Evolutionary conservation across 257 asterid genomes (phyloP).

Genomic region (Gentiana straminea): DNA sequence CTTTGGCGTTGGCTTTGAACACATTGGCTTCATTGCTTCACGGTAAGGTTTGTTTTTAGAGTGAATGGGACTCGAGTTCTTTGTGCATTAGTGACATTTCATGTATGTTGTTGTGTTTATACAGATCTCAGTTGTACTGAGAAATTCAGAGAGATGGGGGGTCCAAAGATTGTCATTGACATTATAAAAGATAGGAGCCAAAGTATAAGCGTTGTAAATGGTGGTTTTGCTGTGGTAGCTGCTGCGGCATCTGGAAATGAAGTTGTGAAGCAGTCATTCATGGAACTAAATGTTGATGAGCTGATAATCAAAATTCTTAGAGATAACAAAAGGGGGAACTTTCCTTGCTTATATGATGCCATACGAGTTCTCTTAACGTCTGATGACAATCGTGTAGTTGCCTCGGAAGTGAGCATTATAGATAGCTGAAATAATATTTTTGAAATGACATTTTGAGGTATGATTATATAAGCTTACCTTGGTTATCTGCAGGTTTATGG

Average conservation of each 20-base stretch:
- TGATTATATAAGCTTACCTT: background rate
- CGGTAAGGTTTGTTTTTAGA: constrained; percentile 30
- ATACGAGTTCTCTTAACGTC: constrained; percentile 65
- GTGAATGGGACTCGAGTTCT: too few relatives aligned
- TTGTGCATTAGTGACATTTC: too few relatives aligned
- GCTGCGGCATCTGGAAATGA: constrained; percentile 92
- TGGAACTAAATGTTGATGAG: constrained; percentile 78
- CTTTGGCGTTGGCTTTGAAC: constrained; percentile 44
- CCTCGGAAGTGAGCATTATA: constrained; percentile 67
- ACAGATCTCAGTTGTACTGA: constrained; percentile 85
- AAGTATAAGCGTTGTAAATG: constrained; percentile 43
- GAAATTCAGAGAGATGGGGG: constrained; percentile 52
- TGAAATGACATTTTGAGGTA: background rate
- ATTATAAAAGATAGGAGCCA: constrained; percentile 40
- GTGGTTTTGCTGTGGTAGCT: constrained; percentile 68
- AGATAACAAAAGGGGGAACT: constrained; percentile 40
- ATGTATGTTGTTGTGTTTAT: constrained; percentile 3
- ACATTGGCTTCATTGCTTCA: constrained; percentile 64
- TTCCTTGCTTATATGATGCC: constrained; percentile 68
- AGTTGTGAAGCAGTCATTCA: constrained; percentile 74
- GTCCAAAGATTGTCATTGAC: constrained; percentile 49
- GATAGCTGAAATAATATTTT: constrained; percentile 4
- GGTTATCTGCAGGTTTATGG: constrained; percentile 61
- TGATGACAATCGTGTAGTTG: constrained; percentile 82
- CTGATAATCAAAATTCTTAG: constrained; percentile 47